Evolutionary conservation across 805 yeast species (phyloP).

Genomic region (Blastobotrys robertii): DNA sequence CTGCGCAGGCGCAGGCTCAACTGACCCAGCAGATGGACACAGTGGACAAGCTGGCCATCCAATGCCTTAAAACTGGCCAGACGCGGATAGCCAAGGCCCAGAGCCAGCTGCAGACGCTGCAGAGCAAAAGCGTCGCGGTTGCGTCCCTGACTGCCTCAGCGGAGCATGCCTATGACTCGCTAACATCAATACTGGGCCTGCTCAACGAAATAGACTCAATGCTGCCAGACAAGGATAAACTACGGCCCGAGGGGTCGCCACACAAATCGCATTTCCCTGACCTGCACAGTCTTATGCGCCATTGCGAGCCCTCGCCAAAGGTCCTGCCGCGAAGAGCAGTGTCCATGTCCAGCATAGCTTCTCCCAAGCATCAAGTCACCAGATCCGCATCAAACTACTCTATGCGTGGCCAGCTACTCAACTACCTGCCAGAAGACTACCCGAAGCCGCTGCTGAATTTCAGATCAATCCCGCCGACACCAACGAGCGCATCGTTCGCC

Average conservation of each 20-base stretch:
- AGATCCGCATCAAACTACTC: no score
- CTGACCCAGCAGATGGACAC: slow-evolving; percentile 11
- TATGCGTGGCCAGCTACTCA: no score
- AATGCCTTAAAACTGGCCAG: slow-evolving; percentile 8
- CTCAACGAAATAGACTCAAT: slow-evolving; percentile 26
- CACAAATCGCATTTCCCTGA: slow-evolving; percentile 37
- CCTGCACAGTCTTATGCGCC: slow-evolving; percentile 25
- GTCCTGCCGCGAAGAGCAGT: not conserved
- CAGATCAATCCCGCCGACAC: slow-evolving; percentile 1
- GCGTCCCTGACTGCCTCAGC: slow-evolving; percentile 6
- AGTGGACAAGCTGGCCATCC: slow-evolving; percentile 12
- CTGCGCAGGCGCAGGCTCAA: slow-evolving; percentile 9
- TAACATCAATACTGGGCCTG: slow-evolving; percentile 9
- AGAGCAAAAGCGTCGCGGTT: slow-evolving; percentile 3
- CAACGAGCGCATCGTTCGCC: not conserved
- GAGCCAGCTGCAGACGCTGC: slow-evolving; percentile 1
- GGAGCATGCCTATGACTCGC: slow-evolving; percentile 6
- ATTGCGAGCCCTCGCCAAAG: not conserved
- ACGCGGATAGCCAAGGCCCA: slow-evolving; percentile 3
- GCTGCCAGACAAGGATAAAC: slow-evolving; percentile 30
- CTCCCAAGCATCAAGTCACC: no score
- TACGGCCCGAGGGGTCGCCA: slow-evolving; percentile 29
- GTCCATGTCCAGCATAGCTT: no score
- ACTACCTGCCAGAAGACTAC: not conserved
- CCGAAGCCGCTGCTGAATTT: slow-evolving; percentile 3